Conservation (phyloP, 75 land plant species). For the Cupressus sempervirens region DNA sequence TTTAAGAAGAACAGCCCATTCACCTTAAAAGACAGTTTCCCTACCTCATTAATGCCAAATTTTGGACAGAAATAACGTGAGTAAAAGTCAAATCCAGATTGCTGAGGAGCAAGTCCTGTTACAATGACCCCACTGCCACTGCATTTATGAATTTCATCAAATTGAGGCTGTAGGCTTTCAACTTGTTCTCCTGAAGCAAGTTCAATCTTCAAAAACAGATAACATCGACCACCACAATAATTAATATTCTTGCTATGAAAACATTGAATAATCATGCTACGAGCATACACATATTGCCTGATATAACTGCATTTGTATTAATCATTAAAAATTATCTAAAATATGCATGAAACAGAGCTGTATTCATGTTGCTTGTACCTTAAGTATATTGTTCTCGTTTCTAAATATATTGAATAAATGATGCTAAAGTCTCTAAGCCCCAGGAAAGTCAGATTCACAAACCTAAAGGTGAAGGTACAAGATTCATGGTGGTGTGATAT, state of each 20-base stretch:
- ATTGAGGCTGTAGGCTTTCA: conserved; percentile 36
- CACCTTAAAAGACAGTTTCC: neutral
- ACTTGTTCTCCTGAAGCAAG: conserved; percentile 49
- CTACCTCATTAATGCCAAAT: conserved; percentile 68
- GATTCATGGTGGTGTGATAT: too few relatives aligned
- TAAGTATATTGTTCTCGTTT: neutral
- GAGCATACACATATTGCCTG: neutral
- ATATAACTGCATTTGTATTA: neutral
- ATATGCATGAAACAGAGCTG: neutral
- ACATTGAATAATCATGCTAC: neutral
- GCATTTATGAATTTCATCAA: conserved; percentile 44
- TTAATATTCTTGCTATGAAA: neutral
- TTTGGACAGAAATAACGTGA: conserved; percentile 77
- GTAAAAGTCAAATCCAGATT: conserved; percentile 60
- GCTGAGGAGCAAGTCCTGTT: conserved; percentile 49
- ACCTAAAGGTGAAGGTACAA: too few relatives aligned
- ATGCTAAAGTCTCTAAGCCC: neutral
- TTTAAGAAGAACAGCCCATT: neutral
- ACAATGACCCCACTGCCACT: conserved; percentile 53
- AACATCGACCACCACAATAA: conserved; percentile 1
- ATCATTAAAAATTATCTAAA: neutral
- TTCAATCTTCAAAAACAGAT: conserved; percentile 39
- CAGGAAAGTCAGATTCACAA: too few relatives aligned
- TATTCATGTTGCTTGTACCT: neutral
- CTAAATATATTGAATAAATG: neutral